phyloP scores from a whole-genome alignment of 208 protist species.

The Acanthamoeba sp. region DNA sequence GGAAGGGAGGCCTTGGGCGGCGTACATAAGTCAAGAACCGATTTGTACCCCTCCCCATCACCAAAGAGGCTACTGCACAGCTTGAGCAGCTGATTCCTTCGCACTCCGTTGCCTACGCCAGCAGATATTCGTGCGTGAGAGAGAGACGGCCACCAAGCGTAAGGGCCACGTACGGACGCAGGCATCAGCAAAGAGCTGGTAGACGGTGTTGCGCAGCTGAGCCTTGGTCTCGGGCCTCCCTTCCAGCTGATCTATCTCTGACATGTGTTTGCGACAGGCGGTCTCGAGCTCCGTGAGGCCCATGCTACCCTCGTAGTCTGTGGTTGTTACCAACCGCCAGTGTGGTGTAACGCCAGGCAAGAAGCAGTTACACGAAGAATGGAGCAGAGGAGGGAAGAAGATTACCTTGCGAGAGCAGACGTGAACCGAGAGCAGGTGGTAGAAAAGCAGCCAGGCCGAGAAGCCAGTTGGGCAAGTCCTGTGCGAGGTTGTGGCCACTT shows the following conservation, averaged over 20 bases:
- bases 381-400: no score
- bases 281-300: background rate
- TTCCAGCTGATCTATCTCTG: background rate
- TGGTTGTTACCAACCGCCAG: background rate
- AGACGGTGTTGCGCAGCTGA: background rate
- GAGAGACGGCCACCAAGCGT: no score
- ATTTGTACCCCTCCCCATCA: background rate
- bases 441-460: background rate
- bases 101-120: conserved; percentile 3
- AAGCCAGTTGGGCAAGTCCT: background rate
- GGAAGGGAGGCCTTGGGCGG: background rate
- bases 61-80: background rate
- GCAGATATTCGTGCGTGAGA: no score
- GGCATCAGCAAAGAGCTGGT: background rate
- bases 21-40: background rate
- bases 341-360: background rate
- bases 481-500: no score
- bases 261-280: background rate
- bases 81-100: background rate
- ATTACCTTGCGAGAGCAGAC: background rate
- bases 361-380: background rate
- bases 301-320: background rate
- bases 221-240: background rate
- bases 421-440: background rate
- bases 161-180: background rate